Percentiles rank a stretch among this genome's conserved stretches.
Evolutionary conservation across 73 alveolate genomes (phyloP).

Genomic region (Strombidium stylifer): DNA sequence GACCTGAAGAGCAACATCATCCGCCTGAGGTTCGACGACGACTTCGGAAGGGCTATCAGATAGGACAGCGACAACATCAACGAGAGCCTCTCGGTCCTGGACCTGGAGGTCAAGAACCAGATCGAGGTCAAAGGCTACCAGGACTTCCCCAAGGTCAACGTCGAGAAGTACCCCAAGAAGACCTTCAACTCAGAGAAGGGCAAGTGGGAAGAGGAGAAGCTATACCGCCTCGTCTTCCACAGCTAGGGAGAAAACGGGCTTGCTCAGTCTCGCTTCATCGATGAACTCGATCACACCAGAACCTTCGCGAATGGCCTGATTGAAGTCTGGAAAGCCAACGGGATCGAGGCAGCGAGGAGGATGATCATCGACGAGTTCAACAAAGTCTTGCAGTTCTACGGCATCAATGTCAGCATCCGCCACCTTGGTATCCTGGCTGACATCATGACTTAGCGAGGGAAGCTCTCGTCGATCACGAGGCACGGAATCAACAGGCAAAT

Average conservation of each 20-base stretch:
- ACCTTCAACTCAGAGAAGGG: conserved; percentile 53
- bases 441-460: conserved; percentile 98
- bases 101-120: conserved; percentile 68
- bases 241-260: too few species aligned
- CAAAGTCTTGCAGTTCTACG: conserved; percentile 85
- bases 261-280: too few species aligned
- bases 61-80: conserved; percentile 21
- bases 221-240: too few species aligned
- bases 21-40: conserved; percentile 69
- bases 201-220: too few species aligned
- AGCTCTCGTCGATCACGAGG: conserved; percentile 94
- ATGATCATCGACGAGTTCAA: conserved; percentile 84
- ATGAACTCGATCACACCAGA: conserved; percentile 73
- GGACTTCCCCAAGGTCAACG: conserved; percentile 85
- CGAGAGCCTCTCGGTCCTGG: conserved; percentile 48
- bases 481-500: conserved; percentile 97
- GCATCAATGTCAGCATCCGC: conserved; percentile 91
- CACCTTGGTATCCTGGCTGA: conserved; percentile 96
- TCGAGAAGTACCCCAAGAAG: conserved; percentile 57
- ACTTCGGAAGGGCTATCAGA: conserved; percentile 45
- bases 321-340: conserved; percentile 80
- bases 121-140: conserved; percentile 83
- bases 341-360: conserved; percentile 93
- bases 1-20: too few species aligned
- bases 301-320: conserved; percentile 86